Evolutionary conservation across 768 basidiomycete genomes (phyloP).

Genomic region (Hericium erinaceus): DNA sequence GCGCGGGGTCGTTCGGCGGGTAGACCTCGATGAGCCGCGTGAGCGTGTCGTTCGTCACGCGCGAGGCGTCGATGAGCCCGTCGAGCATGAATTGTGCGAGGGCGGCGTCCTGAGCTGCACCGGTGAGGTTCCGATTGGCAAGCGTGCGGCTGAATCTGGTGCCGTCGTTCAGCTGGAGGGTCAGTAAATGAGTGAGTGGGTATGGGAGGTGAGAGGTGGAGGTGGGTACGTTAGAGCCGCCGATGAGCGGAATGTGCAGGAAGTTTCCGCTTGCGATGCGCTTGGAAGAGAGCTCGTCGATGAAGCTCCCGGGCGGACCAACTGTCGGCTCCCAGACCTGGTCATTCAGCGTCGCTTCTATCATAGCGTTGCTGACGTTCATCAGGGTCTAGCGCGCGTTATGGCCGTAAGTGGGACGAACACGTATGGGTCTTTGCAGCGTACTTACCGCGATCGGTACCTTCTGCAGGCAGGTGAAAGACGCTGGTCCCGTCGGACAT

Average conservation of each 20-base stretch:
- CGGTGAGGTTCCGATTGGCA: constrained; percentile 27
- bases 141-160: constrained; percentile 33
- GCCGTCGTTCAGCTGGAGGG: constrained; percentile 52
- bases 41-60: constrained; percentile 32
- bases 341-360: constrained; percentile 32
- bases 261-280: constrained; percentile 37
- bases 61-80: constrained; percentile 46
- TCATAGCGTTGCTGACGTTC: constrained; percentile 39
- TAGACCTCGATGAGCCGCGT: constrained; percentile 30
- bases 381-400: constrained; percentile 29
- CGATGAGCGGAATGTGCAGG: constrained; percentile 39
- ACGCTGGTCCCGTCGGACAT: constrained; percentile 29
- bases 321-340: constrained; percentile 49
- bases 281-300: constrained; percentile 33
- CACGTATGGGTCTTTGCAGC: neutral
- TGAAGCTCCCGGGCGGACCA: constrained; percentile 35
- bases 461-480: constrained; percentile 35
- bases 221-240: constrained; percentile 38
- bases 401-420: neutral
- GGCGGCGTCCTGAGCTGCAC: constrained; percentile 30
- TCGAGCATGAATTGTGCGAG: constrained; percentile 39
- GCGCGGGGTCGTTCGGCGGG: constrained; percentile 37
- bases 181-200: constrained; percentile 17
- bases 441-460: constrained; percentile 20
- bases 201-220: too few species aligned